Evolutionary conservation across 495 filamentous ascomycete species (phyloP).

Genomic region (Podospora comata): DNA sequence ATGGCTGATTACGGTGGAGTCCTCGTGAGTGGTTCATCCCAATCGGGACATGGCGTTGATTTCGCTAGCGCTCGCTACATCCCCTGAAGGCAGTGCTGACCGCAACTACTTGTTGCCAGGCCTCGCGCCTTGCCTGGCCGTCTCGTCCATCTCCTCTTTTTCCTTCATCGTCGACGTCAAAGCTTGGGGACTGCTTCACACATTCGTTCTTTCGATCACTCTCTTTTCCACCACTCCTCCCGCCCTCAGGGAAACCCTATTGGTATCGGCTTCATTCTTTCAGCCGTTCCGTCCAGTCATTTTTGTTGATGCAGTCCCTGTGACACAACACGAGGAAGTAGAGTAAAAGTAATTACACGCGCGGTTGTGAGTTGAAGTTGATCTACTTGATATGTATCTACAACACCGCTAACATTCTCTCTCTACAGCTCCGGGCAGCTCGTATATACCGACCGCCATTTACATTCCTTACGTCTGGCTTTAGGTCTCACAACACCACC

Average conservation of each 20-base stretch:
- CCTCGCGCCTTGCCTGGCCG: constrained; percentile 12
- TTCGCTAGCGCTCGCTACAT: constrained; percentile 17
- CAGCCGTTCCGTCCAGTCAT: constrained; percentile 51
- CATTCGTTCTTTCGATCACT: constrained; percentile 28
- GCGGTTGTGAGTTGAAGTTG: constrained; percentile 26
- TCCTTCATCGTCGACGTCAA: constrained; percentile 30
- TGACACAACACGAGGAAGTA: constrained; percentile 11
- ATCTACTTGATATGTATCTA: no score
- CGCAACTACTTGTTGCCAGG: constrained; percentile 18
- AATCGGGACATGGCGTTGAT: constrained; percentile 22
- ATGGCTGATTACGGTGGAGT: constrained; percentile 19
- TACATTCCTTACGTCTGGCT: constrained; percentile 12
- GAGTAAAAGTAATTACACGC: neutral
- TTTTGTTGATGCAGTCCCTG: constrained; percentile 39
- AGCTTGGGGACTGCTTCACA: constrained; percentile 19
- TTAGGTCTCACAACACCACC: neutral
- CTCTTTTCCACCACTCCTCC: constrained; percentile 25
- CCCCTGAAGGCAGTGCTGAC: constrained; percentile 24
- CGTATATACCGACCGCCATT: neutral
- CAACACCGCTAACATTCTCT: neutral
- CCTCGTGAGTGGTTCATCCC: constrained; percentile 24
- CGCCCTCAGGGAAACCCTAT: constrained; percentile 21
- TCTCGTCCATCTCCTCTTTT: constrained; percentile 24
- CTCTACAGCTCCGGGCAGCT: constrained; percentile 12
- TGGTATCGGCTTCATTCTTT: constrained; percentile 81